These are phyloP conservation scores for Penicillium macrosclerotiorum DNA, from an alignment of 495 filamentous ascomycete genomes.

Conservation along the genomic window DNA sequence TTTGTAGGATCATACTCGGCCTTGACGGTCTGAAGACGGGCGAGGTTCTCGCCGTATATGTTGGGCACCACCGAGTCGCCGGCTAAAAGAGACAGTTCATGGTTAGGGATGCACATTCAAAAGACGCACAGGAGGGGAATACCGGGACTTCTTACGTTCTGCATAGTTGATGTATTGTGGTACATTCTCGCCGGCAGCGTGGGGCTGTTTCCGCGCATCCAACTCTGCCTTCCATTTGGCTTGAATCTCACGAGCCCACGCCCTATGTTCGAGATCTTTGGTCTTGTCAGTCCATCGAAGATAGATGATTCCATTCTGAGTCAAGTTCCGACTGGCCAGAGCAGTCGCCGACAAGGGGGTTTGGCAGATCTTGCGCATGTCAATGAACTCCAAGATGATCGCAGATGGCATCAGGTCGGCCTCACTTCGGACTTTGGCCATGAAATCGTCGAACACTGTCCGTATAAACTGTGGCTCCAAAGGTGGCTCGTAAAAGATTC, in stretches of 20 bases:
- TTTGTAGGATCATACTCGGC: constrained; percentile 54
- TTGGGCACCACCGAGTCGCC: constrained; percentile 34
- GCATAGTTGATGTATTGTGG: constrained; percentile 45
- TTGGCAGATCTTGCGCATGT: constrained; percentile 35
- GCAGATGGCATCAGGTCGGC: constrained; percentile 23
- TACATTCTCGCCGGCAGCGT: constrained; percentile 12
- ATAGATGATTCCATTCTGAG: constrained; percentile 37
- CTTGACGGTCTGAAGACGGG: constrained; percentile 45
- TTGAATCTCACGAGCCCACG: constrained; percentile 30
- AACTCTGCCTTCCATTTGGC: constrained; percentile 27
- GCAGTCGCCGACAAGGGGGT: constrained; percentile 24
- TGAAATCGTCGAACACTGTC: constrained; percentile 37
- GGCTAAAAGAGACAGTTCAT: constrained; percentile 17
- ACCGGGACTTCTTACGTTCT: constrained; percentile 40
- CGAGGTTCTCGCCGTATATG: constrained; percentile 47
- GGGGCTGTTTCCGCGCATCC: constrained; percentile 7
- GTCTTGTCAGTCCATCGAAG: constrained; percentile 30
- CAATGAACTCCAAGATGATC: constrained; percentile 32
- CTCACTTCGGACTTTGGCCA: constrained; percentile 25
- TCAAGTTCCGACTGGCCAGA: constrained; percentile 29
- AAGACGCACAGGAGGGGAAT: no score
- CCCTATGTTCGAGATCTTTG: constrained; percentile 28
- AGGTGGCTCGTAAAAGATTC: constrained; percentile 47
- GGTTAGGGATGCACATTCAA: not conserved
- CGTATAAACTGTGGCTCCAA: constrained; percentile 34